Evolutionary conservation across 2,329 filamentous ascomycete species (phyloP).

Genomic region (Boeremia exigua): DNA sequence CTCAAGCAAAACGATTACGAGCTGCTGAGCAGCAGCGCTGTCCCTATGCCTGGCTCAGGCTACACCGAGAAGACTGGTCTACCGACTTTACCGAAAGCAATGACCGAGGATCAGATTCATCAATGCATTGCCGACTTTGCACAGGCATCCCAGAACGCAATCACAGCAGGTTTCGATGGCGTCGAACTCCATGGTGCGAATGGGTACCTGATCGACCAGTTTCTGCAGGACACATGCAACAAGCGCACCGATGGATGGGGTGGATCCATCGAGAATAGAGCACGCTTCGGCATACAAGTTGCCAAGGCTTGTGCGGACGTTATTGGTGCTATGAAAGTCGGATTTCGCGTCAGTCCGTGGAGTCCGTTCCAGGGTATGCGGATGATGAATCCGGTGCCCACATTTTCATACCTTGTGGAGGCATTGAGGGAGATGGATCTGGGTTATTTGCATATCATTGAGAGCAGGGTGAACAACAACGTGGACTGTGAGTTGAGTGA

Average conservation of each 20-base stretch:
- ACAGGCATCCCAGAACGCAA: slow-evolving; percentile 50
- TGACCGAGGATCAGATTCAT: slow-evolving; percentile 49
- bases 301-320: slow-evolving; percentile 56
- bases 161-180: slow-evolving; percentile 64
- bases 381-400: slow-evolving; percentile 66
- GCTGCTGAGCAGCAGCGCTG: slow-evolving; percentile 39
- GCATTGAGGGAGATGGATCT: slow-evolving; percentile 59
- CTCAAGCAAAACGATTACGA: slow-evolving; percentile 42
- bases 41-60: slow-evolving; percentile 49
- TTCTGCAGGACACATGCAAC: slow-evolving; percentile 65
- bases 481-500: slow-evolving; percentile 31
- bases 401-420: slow-evolving; percentile 64
- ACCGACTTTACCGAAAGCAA: slow-evolving; percentile 9
- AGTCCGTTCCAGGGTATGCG: slow-evolving; percentile 67
- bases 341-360: slow-evolving; percentile 66
- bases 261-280: slow-evolving; percentile 57
- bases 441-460: slow-evolving; percentile 58
- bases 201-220: slow-evolving; percentile 71
- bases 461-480: slow-evolving; percentile 60
- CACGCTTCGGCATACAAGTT: slow-evolving; percentile 60
- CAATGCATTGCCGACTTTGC: slow-evolving; percentile 47
- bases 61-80: slow-evolving; percentile 32
- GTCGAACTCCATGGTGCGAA: slow-evolving; percentile 65
- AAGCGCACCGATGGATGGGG: slow-evolving; percentile 56
- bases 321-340: slow-evolving; percentile 62